A percentile compares a stretch with the other conserved stretches of the same genome.
phyloP scores from a whole-genome alignment of 2,329 filamentous ascomycete genomes.

The Colletotrichum sp. region DNA sequence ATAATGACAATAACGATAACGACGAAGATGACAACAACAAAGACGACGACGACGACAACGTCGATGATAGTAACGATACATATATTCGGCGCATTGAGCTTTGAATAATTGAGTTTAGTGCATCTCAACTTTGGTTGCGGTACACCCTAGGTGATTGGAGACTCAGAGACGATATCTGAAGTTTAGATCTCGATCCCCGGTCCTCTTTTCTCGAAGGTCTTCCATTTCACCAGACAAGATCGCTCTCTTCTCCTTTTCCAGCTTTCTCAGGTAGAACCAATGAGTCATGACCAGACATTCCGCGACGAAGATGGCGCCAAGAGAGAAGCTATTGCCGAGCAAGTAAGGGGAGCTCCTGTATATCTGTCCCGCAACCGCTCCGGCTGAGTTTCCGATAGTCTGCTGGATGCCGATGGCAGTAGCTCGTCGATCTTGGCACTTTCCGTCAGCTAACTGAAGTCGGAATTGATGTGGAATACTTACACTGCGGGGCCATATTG shows the following conservation, averaged over 20 bases:
- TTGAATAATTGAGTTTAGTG: rapidly evolving
- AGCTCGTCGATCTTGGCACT: neutral
- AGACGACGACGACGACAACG: neutral
- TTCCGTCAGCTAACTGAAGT: neutral
- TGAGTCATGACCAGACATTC: neutral
- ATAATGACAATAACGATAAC: rapidly evolving
- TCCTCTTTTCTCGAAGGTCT: neutral
- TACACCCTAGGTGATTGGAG: rapidly evolving
- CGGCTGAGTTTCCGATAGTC: slow-evolving; percentile 43
- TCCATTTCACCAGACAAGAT: neutral
- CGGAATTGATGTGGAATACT: neutral
- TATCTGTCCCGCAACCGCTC: slow-evolving; percentile 45
- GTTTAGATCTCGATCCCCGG: neutral
- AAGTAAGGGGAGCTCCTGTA: slow-evolving; percentile 34
- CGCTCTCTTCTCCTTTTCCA: neutral
- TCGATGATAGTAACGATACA: no score
- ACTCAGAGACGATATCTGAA: neutral
- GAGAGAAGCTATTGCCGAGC: slow-evolving; percentile 25
- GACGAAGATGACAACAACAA: no score
- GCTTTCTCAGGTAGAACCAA: neutral
- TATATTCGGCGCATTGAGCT: neutral
- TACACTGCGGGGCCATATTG: slow-evolving; percentile 47
- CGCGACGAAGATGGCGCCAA: neutral
- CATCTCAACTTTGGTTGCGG: rapidly evolving
- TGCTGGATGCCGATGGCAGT: slow-evolving; percentile 26